Conservation (phyloP, 768 basidiomycete genomes). For the Agrocybe pediades region DNA sequence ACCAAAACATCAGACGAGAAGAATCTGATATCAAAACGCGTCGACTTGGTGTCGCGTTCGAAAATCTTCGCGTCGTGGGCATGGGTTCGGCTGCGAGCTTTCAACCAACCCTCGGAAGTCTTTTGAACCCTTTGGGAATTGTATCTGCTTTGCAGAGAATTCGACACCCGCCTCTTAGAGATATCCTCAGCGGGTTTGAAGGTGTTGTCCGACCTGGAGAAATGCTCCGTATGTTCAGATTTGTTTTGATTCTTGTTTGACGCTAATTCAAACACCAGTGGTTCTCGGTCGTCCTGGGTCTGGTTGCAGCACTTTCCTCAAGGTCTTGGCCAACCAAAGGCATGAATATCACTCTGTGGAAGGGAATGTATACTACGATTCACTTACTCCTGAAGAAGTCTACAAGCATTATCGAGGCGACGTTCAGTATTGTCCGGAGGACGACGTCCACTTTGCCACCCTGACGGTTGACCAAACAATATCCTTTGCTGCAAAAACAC, state of each 20-base stretch:
- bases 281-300: conserved; percentile 86
- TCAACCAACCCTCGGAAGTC: conserved; percentile 63
- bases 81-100: conserved; percentile 55
- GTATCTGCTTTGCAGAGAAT: conserved; percentile 25
- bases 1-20: conserved; percentile 34
- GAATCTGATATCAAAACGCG: conserved; percentile 52
- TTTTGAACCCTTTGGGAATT: conserved; percentile 54
- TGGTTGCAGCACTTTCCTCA: conserved; percentile 85
- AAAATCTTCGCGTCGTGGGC: conserved; percentile 60
- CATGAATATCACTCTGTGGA: conserved; percentile 66
- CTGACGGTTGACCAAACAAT: conserved; percentile 81
- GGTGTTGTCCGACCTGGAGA: conserved; percentile 70
- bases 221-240: conserved; percentile 65
- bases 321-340: conserved; percentile 76
- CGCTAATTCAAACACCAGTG: conserved; percentile 39
- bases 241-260: background rate
- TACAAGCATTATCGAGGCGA: conserved; percentile 72
- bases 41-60: conserved; percentile 62
- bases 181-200: conserved; percentile 64
- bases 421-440: conserved; percentile 80
- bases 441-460: conserved; percentile 85
- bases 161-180: conserved; percentile 63
- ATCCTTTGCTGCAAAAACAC: conserved; percentile 65
- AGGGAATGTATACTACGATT: conserved; percentile 77
- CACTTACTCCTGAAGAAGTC: conserved; percentile 68